Evolutionary conservation across 495 filamentous ascomycete genomes (phyloP), one percentile per base, ranked within the genome.

Genomic region (Diplogelasinospora grovesii): DNA sequence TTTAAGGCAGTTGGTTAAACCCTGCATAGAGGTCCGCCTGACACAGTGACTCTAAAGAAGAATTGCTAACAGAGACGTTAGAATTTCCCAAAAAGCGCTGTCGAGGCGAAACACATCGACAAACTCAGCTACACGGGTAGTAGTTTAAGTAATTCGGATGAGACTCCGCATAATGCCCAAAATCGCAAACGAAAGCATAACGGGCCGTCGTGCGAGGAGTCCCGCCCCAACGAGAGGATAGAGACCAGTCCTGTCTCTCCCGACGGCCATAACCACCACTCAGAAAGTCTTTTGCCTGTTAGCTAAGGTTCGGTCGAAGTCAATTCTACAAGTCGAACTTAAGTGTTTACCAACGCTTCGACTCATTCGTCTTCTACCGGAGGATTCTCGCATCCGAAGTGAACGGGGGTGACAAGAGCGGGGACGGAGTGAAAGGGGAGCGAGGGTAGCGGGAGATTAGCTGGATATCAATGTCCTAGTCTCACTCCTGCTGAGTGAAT

Each of bases 61-160:
- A 31, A 31, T 31, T 3, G 28, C 28, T 31, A 31, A 31, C 28
- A 31, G 28, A 31, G n/a, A 31, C 28, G 28, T 13, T 14, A 31
- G 28, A 31, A 15, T 3, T 31, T 31, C 16, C 3, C 28, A 31
- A 31, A 1, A 31, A 31, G n/a, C 28, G 28, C 1, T 31, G 28
- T 13, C 28, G 28, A 31, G 28, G n/a, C 16, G 11, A 1, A 31
- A 31, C 28, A 31, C 28, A 31, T 15, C 7, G n/a, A 31, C 28
- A 15, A 15, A 31, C 1, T 15, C 28, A 31, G n/a, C n/a, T n/a
- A n/a, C 8, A 13, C 1, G 28, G 28, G 28, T 31, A 14, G 7
- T 31, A 13, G 28, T 31, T 31, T 4, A 31, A 31, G 28, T 15
- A 31, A 31, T 13, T 31, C 28, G 28, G 28, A 31, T 31, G 28